Conservation (phyloP, 2,329 filamentous ascomycete species). For the Paramyrothecium roridum region DNA sequence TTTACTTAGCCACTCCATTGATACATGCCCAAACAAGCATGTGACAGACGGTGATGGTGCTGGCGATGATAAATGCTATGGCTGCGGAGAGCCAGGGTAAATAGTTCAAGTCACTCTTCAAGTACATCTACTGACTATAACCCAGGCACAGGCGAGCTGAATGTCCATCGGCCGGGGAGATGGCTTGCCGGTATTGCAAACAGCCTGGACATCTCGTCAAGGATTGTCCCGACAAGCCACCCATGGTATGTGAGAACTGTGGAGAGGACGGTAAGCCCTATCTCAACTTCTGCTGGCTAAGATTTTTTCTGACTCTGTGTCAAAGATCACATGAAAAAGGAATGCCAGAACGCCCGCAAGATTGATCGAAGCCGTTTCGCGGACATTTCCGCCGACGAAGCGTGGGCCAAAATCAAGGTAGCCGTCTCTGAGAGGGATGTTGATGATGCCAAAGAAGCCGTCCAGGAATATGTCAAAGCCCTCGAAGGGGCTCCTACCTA, state of each 20-base stretch:
- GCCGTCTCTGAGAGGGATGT: constrained; percentile 55
- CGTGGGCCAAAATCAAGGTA: constrained; percentile 53
- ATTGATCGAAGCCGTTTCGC: constrained; percentile 51
- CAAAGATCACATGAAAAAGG: constrained; percentile 50
- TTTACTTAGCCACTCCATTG: not conserved
- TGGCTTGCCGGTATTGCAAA: constrained; percentile 42
- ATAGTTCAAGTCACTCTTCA: constrained; percentile 1
- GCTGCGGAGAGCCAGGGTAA: constrained; percentile 33
- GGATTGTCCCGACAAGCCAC: constrained; percentile 60
- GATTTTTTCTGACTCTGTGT: constrained; percentile 7
- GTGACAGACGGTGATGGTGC: constrained; percentile 2
- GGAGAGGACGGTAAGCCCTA: constrained; percentile 49
- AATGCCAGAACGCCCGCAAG: constrained; percentile 59
- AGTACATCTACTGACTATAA: not conserved
- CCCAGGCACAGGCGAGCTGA: constrained; percentile 28
- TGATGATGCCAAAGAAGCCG: constrained; percentile 59
- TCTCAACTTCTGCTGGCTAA: not conserved
- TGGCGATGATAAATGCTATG: constrained; percentile 28
- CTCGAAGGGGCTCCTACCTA: constrained; percentile 53
- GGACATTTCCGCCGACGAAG: constrained; percentile 48
- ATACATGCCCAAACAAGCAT: not conserved
- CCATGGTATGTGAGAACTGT: constrained; percentile 59
- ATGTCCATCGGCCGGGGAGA: constrained; percentile 28
- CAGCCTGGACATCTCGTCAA: constrained; percentile 51
- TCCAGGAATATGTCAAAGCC: constrained; percentile 61